Evolutionary conservation across 1,139 yeast species (phyloP).

Genomic region (Kodamaea derodonti): DNA sequence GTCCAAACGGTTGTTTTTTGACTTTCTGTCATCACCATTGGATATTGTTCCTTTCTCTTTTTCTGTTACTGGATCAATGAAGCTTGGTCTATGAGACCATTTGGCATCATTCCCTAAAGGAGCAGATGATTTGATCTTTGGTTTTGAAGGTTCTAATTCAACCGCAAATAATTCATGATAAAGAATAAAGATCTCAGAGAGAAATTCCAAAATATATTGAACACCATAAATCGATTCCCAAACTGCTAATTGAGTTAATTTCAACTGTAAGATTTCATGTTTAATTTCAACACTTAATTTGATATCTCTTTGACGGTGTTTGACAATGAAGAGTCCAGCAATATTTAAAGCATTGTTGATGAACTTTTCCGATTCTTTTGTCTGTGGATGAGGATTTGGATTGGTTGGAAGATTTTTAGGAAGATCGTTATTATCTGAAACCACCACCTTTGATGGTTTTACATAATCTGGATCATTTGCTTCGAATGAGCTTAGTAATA

Average conservation of each 20-base stretch:
- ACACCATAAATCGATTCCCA: constrained; percentile 62
- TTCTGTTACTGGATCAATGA: constrained; percentile 32
- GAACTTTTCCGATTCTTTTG: constrained; percentile 34
- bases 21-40: constrained; percentile 9
- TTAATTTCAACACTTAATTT: constrained; percentile 37
- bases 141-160: constrained; percentile 15
- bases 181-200: constrained; percentile 64
- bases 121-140: constrained; percentile 4
- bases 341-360: constrained; percentile 42
- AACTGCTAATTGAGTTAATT: constrained; percentile 71
- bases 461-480: constrained; percentile 19
- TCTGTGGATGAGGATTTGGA: constrained; percentile 5
- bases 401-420: constrained; percentile 5
- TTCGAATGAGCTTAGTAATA: constrained; percentile 29
- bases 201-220: constrained; percentile 56
- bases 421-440: constrained; percentile 3
- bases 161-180: constrained; percentile 53
- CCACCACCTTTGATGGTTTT: constrained; percentile 7
- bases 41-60: constrained; percentile 4
- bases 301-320: constrained; percentile 26
- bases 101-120: constrained; percentile 17
- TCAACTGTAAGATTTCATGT: constrained; percentile 62
- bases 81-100: constrained; percentile 49
- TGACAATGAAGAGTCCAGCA: constrained; percentile 36
- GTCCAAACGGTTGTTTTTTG: constrained; percentile 6